Percentiles rank a stretch among this genome's conserved stretches.
Conservation (phyloP, 306 rosid genomes). For the Gillenia trifoliata region DNA sequence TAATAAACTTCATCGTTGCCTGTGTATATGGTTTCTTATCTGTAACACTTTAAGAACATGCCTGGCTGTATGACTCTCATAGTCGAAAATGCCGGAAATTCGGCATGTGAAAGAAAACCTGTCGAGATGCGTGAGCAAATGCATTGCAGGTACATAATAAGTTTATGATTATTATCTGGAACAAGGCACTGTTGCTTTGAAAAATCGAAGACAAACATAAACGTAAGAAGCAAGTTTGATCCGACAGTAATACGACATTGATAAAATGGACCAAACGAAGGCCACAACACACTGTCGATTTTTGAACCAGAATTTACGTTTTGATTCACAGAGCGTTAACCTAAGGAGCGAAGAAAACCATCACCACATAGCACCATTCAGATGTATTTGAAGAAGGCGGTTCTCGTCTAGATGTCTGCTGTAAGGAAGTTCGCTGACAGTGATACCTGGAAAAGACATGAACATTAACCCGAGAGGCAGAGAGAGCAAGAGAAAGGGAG, state of each 20-base stretch:
- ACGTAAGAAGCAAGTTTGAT: not conserved
- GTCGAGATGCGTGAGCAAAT: not conserved
- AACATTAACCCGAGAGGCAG: not conserved
- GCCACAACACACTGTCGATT: not conserved
- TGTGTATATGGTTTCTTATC: not conserved
- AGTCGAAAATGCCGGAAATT: not conserved
- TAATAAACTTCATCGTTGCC: not conserved
- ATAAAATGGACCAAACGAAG: not conserved
- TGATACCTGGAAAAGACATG: conserved; percentile 48
- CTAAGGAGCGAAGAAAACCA: not conserved
- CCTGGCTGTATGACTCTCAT: too few species aligned
- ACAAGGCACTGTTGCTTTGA: not conserved
- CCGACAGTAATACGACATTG: not conserved
- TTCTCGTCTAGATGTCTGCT: conserved; percentile 52
- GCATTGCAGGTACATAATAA: not conserved
- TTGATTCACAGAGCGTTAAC: not conserved
- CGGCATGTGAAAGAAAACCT: not conserved
- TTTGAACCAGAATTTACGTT: not conserved
- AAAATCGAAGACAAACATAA: not conserved
- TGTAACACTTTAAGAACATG: too few species aligned
- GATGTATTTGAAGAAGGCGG: not conserved
- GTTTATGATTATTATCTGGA: not conserved
- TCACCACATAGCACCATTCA: not conserved
- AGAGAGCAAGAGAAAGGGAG: not conserved
- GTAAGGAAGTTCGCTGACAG: conserved; percentile 66